Percentiles rank a stretch among this genome's conserved stretches.
phyloP scores from a whole-genome alignment of 306 rosid species.

The Sesbania bispinosa region DNA sequence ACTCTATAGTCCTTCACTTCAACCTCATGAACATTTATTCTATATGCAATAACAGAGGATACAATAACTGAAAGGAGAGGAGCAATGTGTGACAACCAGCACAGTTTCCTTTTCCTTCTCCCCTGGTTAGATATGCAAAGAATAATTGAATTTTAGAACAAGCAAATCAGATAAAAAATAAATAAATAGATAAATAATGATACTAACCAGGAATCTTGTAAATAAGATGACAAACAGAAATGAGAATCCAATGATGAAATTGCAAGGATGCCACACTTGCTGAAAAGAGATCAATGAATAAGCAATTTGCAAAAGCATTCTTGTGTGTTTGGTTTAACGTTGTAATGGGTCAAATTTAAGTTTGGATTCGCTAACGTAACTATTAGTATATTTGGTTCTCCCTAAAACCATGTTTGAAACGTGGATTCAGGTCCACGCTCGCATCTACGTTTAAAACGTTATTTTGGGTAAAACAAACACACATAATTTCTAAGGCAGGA shows the following conservation, averaged over 20 bases:
- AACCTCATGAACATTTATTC: conserved; percentile 35
- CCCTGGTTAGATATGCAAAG: conserved; percentile 39
- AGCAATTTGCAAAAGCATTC: no score
- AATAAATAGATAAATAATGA: no score
- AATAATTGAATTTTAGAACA: not conserved
- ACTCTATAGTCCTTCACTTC: conserved; percentile 39
- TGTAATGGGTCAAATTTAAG: no score
- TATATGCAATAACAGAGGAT: conserved; percentile 53
- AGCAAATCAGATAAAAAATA: not conserved
- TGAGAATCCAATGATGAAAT: conserved; percentile 52
- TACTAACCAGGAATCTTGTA: conserved; percentile 53
- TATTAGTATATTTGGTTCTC: no score
- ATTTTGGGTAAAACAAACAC: no score
- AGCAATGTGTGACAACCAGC: conserved; percentile 64
- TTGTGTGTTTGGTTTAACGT: no score
- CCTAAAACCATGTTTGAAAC: no score
- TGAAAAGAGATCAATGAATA: conserved; percentile 16
- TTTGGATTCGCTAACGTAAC: no score
- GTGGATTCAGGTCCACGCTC: no score
- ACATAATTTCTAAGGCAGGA: no score
- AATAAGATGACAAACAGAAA: conserved; percentile 56
- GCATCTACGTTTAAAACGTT: no score
- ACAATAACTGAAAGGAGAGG: conserved; percentile 63
- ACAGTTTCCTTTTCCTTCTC: conserved; percentile 49
- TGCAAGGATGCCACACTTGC: conserved; percentile 56